Conservation (phyloP, 441 rosid genomes). For the Erysimum cheiri region DNA sequence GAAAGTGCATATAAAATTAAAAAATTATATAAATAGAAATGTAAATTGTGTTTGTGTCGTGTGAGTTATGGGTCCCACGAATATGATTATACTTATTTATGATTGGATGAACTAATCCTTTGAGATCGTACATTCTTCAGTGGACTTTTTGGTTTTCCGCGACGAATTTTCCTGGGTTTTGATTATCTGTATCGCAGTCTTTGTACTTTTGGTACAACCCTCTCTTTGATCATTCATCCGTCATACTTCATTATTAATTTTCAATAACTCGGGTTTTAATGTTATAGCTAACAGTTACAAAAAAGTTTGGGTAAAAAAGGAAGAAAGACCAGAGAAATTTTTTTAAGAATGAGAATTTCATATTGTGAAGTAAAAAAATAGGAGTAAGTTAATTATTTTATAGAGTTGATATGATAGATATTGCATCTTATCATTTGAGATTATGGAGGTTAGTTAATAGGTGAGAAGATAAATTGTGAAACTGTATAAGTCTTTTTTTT, state of each 20-base stretch:
- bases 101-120: constrained; percentile 27
- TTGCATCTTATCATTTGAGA: neutral
- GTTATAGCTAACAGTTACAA: neutral
- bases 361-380: neutral
- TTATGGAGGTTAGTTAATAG: constrained; percentile 18
- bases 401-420: neutral
- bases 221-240: neutral
- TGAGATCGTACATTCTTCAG: constrained; percentile 8
- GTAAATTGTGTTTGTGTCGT: constrained; percentile 27
- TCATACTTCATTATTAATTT: too few species aligned
- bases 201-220: neutral
- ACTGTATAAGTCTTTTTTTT: too few species aligned
- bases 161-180: neutral
- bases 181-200: constrained; percentile 1
- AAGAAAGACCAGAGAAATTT: too few species aligned
- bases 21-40: neutral
- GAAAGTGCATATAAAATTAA: neutral
- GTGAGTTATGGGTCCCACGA: constrained; percentile 33
- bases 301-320: too few species aligned
- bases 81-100: constrained; percentile 2
- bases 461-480: constrained; percentile 35
- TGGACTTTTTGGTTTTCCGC: constrained; percentile 18
- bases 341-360: neutral
- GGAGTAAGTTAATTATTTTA: neutral
- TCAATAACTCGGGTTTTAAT: neutral